Base-by-base conservation (phyloP, 1,139 yeast species). In the Scheffersomyces quercinus region DNA sequence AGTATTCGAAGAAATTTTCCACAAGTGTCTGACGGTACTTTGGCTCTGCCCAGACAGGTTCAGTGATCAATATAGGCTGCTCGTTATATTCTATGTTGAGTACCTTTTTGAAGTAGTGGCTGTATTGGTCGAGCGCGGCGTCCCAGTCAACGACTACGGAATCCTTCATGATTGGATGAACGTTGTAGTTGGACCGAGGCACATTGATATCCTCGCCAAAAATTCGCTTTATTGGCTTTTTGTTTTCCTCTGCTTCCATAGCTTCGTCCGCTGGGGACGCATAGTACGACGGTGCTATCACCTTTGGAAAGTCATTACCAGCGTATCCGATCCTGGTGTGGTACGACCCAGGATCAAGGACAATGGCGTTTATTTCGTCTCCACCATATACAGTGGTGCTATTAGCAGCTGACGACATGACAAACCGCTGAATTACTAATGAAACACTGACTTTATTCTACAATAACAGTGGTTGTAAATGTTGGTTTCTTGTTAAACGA, bases 351-450 rank as follows among this genome's bases (percentile, higher is more conserved):
- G 96, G 91, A 62, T 93, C 99, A 30, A 93, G 74, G 26, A 93
- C 96, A 6, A 93, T 75, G 31, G 99, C 97, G 50, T 89, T 83
- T 49, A 93, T 85, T 64, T 91, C 97, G 65, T 91, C 95, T 46
- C 79, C 79, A 32, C 78, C 79, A 46, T 73, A 74, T 10, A 73
- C 76, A 28, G 54, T 46, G 40, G 50, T 34, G 29, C 37, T 45
- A 35, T 43, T 43, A 34, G 53, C 49, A 20, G 52, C 42, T 29
- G 55, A 48, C 29, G 60, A 50, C 59, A 56, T 55, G 42, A 20
- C 24, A 31, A 31, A 15, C 10, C 24, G 15, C 20, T 31, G n/a
- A 10, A 31, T 13, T 31, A 10, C 15, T 14, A 31, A 9, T n/a
- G 6, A 14, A 14, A 20, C 35, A 13, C 14, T 31, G 11, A 11